These are phyloP conservation scores for Penicillium sp. DNA, from an alignment of 2,329 filamentous ascomycete species.

Conservation along the genomic window DNA sequence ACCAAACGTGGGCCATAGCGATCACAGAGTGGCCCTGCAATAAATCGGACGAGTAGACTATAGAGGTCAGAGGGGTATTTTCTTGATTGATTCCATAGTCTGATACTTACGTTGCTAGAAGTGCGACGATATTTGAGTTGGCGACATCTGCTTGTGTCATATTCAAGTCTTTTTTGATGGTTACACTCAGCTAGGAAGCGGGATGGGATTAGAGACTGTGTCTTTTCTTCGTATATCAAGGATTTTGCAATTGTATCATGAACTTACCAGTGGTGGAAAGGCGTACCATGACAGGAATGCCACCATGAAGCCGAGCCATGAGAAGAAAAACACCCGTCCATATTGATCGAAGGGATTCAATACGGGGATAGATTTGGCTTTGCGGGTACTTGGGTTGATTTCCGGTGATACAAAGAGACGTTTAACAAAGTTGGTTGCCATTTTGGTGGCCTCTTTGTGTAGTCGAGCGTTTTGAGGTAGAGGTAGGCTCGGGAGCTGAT, in stretches of 20 bases:
- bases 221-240: background rate
- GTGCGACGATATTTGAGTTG: conserved; percentile 87
- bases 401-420: conserved; percentile 56
- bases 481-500: background rate
- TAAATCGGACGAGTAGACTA: conserved; percentile 70
- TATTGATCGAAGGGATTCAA: conserved; percentile 77
- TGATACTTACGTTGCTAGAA: conserved; percentile 62
- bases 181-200: conserved; percentile 59
- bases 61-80: background rate
- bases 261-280: conserved; percentile 75
- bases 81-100: background rate
- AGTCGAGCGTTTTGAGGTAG: background rate
- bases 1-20: conserved; percentile 76
- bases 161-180: conserved; percentile 75
- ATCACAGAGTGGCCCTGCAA: conserved; percentile 84
- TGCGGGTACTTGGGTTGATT: conserved; percentile 80
- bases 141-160: conserved; percentile 70
- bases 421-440: conserved; percentile 29
- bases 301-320: conserved; percentile 81
- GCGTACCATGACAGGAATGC: conserved; percentile 90
- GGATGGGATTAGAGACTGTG: conserved; percentile 19
- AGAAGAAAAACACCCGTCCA: conserved; percentile 87
- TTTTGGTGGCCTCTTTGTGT: background rate
- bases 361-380: conserved; percentile 75
- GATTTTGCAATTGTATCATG: conserved; percentile 1